These are phyloP conservation scores for Talaromyces thailandensis DNA, from an alignment of 495 filamentous ascomycete species.

Conservation along the genomic window DNA sequence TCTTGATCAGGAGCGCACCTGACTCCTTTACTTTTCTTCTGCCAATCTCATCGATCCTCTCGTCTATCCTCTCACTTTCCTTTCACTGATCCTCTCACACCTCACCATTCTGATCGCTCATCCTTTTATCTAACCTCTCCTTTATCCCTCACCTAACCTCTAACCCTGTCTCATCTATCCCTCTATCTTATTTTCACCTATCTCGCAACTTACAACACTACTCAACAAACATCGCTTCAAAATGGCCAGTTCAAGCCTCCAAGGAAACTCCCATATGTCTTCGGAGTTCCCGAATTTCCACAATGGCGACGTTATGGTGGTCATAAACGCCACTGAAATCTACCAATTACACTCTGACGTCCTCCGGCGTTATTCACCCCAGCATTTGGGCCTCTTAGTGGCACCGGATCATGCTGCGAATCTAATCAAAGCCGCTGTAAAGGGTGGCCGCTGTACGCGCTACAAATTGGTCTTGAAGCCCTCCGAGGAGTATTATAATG, in stretches of 20 bases:
- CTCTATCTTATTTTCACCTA: neutral
- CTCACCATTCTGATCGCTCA: too few relatives aligned
- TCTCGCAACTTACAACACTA: neutral
- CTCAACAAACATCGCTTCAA: neutral
- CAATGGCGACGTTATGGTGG: constrained; percentile 29
- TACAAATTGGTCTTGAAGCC: constrained; percentile 15
- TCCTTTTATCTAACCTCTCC: neutral
- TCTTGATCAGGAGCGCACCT: neutral
- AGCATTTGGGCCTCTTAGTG: constrained; percentile 12
- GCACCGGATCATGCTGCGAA: constrained; percentile 2
- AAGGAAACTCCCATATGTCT: neutral
- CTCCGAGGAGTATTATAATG: neutral
- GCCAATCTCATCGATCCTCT: too few relatives aligned
- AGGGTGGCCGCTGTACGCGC: constrained; percentile 9
- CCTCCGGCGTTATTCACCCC: constrained; percentile 12
- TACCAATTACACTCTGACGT: constrained; percentile 25
- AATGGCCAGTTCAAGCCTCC: neutral
- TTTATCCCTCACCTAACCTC: neutral
- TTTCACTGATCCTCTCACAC: neutral
- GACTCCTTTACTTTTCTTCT: neutral
- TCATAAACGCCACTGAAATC: constrained; percentile 15
- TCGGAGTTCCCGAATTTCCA: constrained; percentile 17
- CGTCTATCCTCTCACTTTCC: too few relatives aligned
- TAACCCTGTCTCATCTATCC: neutral
- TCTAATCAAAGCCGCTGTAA: constrained; percentile 7